Percentiles rank a stretch among this genome's conserved stretches.
Evolutionary conservation across 345 rosid species (phyloP).

Genomic region (Eucalyptus erythrocorys): DNA sequence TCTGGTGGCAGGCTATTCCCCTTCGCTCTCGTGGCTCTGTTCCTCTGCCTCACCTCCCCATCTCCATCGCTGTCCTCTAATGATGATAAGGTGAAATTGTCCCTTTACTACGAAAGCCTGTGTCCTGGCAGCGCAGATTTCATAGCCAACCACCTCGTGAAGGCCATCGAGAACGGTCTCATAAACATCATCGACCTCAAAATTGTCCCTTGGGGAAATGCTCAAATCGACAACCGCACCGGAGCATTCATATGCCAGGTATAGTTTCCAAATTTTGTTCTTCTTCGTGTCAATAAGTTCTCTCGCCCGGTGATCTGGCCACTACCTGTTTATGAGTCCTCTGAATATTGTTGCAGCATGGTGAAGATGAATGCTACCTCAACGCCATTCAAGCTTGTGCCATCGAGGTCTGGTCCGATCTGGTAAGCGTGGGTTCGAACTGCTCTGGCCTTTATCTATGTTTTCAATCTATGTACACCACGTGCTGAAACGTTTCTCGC

Average conservation of each 20-base stretch:
- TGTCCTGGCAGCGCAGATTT: conserved; percentile 13
- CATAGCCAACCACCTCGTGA: conserved; percentile 1
- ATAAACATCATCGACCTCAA: conserved; percentile 11
- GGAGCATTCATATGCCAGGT: conserved; percentile 26
- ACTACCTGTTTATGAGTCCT: not conserved
- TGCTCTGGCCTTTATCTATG: not conserved
- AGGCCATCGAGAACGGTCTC: conserved; percentile 9
- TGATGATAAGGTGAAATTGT: conserved; percentile 3
- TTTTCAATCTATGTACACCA: not conserved
- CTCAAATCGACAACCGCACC: not conserved
- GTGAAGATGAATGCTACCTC: conserved; percentile 50
- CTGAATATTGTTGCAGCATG: conserved; percentile 28
- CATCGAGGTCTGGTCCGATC: conserved; percentile 34
- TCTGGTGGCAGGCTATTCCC: not conserved
- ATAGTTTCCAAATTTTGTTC: not conserved
- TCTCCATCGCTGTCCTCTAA: not conserved
- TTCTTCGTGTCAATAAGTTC: not conserved
- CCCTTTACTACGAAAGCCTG: conserved; percentile 25
- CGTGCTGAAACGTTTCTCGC: not conserved
- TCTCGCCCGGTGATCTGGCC: not conserved
- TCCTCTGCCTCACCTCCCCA: not conserved
- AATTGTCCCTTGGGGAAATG: conserved; percentile 29
- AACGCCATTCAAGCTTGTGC: conserved; percentile 50
- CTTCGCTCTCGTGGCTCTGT: not conserved
- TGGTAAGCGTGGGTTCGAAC: not conserved